Percentiles rank a stretch among this genome's conserved stretches.
These are phyloP conservation scores for Cymbopogon flexuosus DNA, from an alignment of 202 grass and related monocot genomes.

Conservation along the genomic window DNA sequence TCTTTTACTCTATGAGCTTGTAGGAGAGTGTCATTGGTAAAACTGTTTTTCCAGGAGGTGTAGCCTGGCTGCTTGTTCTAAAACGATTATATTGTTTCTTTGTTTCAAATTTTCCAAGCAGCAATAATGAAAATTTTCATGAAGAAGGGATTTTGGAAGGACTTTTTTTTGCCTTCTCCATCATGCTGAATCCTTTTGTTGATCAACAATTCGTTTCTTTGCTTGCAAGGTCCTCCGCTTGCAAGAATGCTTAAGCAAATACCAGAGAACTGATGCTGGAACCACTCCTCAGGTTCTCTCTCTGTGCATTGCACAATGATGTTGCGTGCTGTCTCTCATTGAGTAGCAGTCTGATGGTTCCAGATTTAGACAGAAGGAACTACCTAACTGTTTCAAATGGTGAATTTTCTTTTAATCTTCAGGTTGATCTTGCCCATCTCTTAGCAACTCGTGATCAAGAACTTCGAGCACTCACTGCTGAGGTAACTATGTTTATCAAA, in stretches of 20 bases:
- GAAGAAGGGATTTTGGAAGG: neutral
- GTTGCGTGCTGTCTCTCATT: neutral
- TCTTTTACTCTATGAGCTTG: neutral
- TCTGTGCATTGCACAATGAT: neutral
- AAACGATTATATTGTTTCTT: neutral
- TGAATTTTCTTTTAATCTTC: constrained; percentile 19
- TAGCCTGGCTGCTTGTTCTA: neutral
- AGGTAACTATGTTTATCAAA: constrained; percentile 53
- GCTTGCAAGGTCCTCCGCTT: constrained; percentile 77
- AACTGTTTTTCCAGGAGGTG: neutral
- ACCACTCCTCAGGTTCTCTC: constrained; percentile 65
- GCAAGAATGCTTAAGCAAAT: constrained; percentile 97
- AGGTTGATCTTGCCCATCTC: constrained; percentile 97
- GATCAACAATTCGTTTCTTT: constrained; percentile 16
- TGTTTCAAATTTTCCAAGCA: neutral
- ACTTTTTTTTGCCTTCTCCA: neutral
- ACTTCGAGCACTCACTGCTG: constrained; percentile 79
- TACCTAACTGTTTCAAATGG: constrained; percentile 1
- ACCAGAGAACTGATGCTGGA: constrained; percentile 72
- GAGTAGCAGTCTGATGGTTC: neutral
- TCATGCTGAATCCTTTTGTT: neutral
- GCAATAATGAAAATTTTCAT: neutral
- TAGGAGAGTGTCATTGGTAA: neutral
- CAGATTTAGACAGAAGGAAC: constrained; percentile 1
- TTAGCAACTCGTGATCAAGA: constrained; percentile 96